Percentiles rank a stretch among this genome's conserved stretches.
These are phyloP conservation scores for Mallotus nudiflorus DNA, from an alignment of 345 rosid genomes.

Conservation along the genomic window DNA sequence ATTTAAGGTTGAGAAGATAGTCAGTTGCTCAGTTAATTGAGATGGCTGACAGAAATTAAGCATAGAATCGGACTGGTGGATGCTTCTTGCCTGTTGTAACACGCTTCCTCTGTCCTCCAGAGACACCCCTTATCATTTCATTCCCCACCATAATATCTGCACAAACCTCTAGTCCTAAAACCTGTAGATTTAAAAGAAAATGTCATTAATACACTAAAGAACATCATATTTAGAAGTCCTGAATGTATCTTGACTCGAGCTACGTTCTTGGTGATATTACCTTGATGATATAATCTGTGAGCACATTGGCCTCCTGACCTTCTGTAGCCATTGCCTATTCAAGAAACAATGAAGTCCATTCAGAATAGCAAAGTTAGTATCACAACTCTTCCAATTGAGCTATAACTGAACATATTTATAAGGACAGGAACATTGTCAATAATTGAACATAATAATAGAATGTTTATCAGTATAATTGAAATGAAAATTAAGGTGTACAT, in stretches of 20 bases:
- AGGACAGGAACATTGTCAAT: background rate
- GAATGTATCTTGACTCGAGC: background rate
- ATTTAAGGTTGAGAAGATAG: background rate
- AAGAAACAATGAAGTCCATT: too few relatives aligned
- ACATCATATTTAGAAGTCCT: background rate
- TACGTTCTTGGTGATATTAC: constrained; percentile 29
- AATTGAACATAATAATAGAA: too few relatives aligned
- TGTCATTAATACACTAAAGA: background rate
- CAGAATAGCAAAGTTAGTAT: background rate
- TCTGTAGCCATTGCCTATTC: constrained; percentile 50
- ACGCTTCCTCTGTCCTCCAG: constrained; percentile 85
- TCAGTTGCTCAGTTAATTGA: background rate
- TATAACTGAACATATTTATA: too few relatives aligned
- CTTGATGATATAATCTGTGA: constrained; percentile 75
- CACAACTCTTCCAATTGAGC: too few relatives aligned
- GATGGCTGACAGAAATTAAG: background rate
- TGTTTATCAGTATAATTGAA: too few relatives aligned
- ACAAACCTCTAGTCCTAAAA: constrained; percentile 66
- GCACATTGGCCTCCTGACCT: constrained; percentile 56
- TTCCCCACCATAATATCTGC: constrained; percentile 71
- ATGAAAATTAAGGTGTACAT: too few relatives aligned
- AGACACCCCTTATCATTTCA: constrained; percentile 70
- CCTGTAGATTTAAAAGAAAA: constrained; percentile 35
- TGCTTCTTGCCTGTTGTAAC: constrained; percentile 55
- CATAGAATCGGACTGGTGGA: background rate